phyloP scores from a whole-genome alignment of 2,329 filamentous ascomycete species.

The Basipetospora chlamydospora region DNA sequence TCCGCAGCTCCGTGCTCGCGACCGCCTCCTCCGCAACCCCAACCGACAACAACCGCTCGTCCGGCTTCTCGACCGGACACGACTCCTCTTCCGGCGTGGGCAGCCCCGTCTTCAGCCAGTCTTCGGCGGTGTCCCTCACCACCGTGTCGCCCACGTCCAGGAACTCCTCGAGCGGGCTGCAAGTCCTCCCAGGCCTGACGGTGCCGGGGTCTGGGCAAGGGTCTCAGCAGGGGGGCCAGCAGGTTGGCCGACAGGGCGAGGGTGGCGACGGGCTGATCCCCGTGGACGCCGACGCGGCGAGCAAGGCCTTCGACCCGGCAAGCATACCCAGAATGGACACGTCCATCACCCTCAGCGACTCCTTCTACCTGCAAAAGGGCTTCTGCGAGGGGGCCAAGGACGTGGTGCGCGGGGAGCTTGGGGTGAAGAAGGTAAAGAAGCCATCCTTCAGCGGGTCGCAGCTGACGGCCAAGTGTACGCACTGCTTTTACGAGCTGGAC shows the following conservation, averaged over 20 bases:
- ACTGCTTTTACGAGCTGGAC: slow-evolving; percentile 39
- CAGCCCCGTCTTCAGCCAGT: slow-evolving; percentile 3
- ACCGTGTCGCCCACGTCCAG: not conserved
- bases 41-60: slow-evolving; percentile 1
- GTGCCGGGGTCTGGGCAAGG: too few species aligned
- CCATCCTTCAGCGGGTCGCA: slow-evolving; percentile 25
- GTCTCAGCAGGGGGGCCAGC: too few species aligned
- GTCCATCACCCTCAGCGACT: slow-evolving; percentile 19
- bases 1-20: slow-evolving; percentile 2
- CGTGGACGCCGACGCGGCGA: slow-evolving; percentile 15
- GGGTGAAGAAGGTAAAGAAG: slow-evolving; percentile 35
- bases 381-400: slow-evolving; percentile 41
- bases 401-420: slow-evolving; percentile 29
- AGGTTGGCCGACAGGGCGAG: too few species aligned
- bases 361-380: slow-evolving; percentile 36
- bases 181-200: too few species aligned
- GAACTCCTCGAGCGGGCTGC: not conserved
- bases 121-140: too few species aligned
- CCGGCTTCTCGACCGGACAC: not conserved
- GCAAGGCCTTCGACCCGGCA: not conserved
- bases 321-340: not conserved
- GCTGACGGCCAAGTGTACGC: slow-evolving; percentile 34
- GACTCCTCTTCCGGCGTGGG: slow-evolving; percentile 2
- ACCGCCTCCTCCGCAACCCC: not conserved
- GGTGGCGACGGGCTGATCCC: slow-evolving; percentile 23